Percentiles rank a stretch among this genome's conserved stretches.
These are phyloP conservation scores for Eragrostis tef DNA, from an alignment of 202 grass and related monocot species.

Conservation along the genomic window DNA sequence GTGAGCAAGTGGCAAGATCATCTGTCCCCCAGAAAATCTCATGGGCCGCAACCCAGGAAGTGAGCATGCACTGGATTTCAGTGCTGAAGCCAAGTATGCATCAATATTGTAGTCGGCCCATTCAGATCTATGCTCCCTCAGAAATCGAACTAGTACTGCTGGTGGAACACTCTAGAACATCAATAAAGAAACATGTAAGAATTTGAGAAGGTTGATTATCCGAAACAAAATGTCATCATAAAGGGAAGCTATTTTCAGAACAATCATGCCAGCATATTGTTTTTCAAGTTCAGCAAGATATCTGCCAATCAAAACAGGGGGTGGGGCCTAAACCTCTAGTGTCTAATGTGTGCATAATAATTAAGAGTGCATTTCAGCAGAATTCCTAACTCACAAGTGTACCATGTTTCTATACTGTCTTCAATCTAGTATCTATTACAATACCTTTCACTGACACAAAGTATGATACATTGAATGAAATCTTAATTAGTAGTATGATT, in stretches of 20 bases:
- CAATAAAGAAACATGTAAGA: constrained; percentile 34
- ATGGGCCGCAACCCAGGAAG: constrained; percentile 69
- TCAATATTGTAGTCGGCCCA: constrained; percentile 98
- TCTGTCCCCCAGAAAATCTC: constrained; percentile 88
- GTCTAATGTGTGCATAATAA: not conserved
- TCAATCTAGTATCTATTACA: not conserved
- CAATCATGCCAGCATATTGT: not conserved
- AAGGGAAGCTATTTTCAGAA: constrained; percentile 10
- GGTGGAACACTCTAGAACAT: constrained; percentile 85
- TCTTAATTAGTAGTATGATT: not conserved
- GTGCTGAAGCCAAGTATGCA: constrained; percentile 78
- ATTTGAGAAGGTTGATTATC: not conserved
- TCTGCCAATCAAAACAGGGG: not conserved
- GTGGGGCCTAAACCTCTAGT: not conserved
- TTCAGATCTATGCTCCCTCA: constrained; percentile 96
- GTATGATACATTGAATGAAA: not conserved
- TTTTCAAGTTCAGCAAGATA: not conserved
- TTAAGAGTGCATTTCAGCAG: not conserved
- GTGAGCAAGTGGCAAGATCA: constrained; percentile 93
- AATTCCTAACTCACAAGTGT: not conserved
- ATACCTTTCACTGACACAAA: not conserved
- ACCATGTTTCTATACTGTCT: not conserved
- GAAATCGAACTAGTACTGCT: constrained; percentile 76
- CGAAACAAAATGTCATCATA: not conserved
- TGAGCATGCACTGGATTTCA: constrained; percentile 64